phyloP scores from a whole-genome alignment of 441 rosid species.

The Erodium texanum region DNA sequence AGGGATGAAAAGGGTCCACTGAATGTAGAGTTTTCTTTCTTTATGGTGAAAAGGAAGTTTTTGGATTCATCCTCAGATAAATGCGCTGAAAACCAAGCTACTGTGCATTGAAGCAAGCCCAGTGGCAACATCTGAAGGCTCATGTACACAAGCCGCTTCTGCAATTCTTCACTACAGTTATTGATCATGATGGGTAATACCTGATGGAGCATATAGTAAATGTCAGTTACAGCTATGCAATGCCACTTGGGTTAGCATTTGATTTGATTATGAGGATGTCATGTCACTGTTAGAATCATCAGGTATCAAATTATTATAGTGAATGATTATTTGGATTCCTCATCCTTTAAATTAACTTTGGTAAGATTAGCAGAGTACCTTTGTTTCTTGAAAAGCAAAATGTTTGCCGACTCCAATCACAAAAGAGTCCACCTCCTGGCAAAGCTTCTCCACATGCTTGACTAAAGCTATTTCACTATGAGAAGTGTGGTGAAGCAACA shows the following conservation, averaged over 20 bases:
- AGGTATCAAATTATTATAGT: neutral
- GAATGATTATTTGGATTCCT: constrained; percentile 2
- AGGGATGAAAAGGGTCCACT: constrained; percentile 40
- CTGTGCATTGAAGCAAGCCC: constrained; percentile 55
- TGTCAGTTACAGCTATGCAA: constrained; percentile 4
- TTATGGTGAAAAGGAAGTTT: constrained; percentile 39
- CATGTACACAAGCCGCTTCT: constrained; percentile 46
- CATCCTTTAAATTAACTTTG: no score
- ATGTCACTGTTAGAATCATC: no score
- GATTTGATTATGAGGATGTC: no score
- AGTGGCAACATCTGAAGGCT: constrained; percentile 65
- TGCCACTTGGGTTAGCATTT: neutral
- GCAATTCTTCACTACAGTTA: constrained; percentile 45
- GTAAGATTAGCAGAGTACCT: constrained; percentile 33
- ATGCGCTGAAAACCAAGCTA: constrained; percentile 62
- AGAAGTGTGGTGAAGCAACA: constrained; percentile 27
- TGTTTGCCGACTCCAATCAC: constrained; percentile 28
- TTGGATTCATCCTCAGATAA: constrained; percentile 51
- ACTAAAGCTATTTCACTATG: constrained; percentile 21
- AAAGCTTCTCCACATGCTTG: constrained; percentile 38
- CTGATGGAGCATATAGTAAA: constrained; percentile 28
- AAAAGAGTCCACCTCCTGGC: constrained; percentile 37
- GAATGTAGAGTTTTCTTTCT: constrained; percentile 25
- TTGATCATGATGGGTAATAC: constrained; percentile 45
- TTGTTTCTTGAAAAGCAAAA: constrained; percentile 39